These are phyloP conservation scores for Xylaria grammica DNA, from an alignment of 495 filamentous ascomycete genomes.

Conservation along the genomic window DNA sequence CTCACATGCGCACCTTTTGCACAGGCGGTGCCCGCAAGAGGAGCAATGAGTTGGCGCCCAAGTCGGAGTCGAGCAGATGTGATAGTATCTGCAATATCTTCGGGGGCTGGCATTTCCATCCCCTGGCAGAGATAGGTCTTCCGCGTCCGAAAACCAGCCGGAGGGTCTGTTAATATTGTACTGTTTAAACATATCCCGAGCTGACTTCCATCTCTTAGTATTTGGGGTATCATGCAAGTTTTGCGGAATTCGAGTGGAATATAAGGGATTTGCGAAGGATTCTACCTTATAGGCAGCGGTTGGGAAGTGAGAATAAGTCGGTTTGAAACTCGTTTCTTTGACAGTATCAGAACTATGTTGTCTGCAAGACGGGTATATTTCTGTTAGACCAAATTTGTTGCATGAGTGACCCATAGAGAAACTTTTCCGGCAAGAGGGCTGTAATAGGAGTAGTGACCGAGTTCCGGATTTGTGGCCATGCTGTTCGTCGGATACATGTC, in stretches of 20 bases:
- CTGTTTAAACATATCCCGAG: slow-evolving; percentile 42
- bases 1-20: slow-evolving; percentile 37
- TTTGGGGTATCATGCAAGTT: slow-evolving; percentile 16
- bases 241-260: not conserved
- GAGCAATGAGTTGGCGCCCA: slow-evolving; percentile 40
- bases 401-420: slow-evolving; percentile 15
- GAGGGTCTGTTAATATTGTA: slow-evolving; percentile 41
- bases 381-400: slow-evolving; percentile 17
- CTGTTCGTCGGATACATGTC: slow-evolving; percentile 3
- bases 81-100: slow-evolving; percentile 39
- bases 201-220: slow-evolving; percentile 30
- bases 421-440: slow-evolving; percentile 21
- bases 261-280: slow-evolving; percentile 7
- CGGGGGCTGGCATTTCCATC: slow-evolving; percentile 35
- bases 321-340: not conserved
- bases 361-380: slow-evolving; percentile 5
- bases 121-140: slow-evolving; percentile 38
- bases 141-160: slow-evolving; percentile 49
- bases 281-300: not conserved
- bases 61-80: slow-evolving; percentile 44
- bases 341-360: not conserved
- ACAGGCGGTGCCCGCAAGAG: slow-evolving; percentile 46
- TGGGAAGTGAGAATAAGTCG: not conserved
- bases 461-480: slow-evolving; percentile 9
- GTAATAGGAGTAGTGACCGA: not conserved